phyloP scores from a whole-genome alignment of 2,329 filamentous ascomycete species.

The Trichoderma semiorbis region DNA sequence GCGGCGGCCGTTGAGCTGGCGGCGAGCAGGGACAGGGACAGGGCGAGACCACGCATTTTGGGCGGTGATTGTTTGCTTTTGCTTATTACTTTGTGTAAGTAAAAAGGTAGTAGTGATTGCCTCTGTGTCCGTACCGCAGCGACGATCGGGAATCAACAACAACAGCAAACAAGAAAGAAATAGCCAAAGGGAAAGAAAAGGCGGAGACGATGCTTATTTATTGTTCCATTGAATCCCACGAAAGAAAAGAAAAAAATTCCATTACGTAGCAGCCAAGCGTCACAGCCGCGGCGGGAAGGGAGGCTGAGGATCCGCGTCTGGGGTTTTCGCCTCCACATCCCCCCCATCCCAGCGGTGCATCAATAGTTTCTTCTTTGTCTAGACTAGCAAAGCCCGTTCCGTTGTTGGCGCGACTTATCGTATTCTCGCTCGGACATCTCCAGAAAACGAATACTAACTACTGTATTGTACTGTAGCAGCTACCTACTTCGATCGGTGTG shows the following conservation, averaged over 20 bases:
- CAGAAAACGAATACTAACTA: not conserved
- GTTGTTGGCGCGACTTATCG: not conserved
- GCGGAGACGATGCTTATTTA: not conserved
- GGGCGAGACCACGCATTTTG: conserved; percentile 15
- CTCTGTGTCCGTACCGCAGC: not conserved
- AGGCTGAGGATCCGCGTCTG: conserved; percentile 7
- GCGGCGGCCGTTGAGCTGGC: conserved; percentile 8
- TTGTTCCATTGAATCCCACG: not conserved
- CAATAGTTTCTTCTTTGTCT: not conserved
- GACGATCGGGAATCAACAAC: not conserved
- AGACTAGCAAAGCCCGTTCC: not conserved
- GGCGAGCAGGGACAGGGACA: conserved; percentile 17
- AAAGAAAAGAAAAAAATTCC: not conserved
- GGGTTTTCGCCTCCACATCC: not conserved
- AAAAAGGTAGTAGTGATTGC: not conserved
- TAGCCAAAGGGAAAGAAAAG: no score
- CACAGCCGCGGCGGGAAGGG: conserved; percentile 7
- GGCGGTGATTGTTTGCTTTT: not conserved
- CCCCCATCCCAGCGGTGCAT: not conserved
- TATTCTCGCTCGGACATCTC: not conserved
- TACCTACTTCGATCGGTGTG: not conserved
- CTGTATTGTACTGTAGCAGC: no score
- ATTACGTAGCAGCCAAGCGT: conserved; percentile 15
- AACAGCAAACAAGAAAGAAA: not conserved
- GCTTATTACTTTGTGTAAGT: not conserved